Conservation (phyloP, 139 green algal species). For the Dunaliella sp. region DNA sequence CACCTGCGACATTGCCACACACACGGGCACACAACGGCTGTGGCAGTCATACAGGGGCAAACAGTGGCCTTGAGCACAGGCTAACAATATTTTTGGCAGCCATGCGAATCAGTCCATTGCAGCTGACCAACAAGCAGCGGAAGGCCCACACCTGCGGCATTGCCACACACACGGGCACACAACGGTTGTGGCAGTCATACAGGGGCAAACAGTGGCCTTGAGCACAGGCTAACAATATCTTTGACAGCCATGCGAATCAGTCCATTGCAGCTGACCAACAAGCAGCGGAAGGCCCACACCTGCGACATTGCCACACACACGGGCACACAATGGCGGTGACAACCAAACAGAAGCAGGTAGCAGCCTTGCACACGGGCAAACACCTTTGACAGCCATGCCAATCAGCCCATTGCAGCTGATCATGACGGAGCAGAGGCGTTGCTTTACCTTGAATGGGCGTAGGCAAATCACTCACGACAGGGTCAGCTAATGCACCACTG, state of each 20-base stretch:
- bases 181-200: too few relatives aligned
- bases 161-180: background rate
- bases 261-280: conserved; percentile 32
- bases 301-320: background rate
- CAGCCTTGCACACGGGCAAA: too few relatives aligned
- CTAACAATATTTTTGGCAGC: background rate
- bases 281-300: conserved; percentile 33
- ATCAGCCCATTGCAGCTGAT: conserved; percentile 27
- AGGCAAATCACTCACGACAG: too few relatives aligned
- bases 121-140: conserved; percentile 38
- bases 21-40: too few relatives aligned
- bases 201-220: too few relatives aligned
- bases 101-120: background rate
- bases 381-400: background rate
- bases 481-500: too few relatives aligned
- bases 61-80: too few relatives aligned
- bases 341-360: too few relatives aligned
- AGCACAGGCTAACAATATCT: background rate
- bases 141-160: conserved; percentile 28
- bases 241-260: background rate
- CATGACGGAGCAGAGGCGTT: conserved; percentile 20
- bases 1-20: too few relatives aligned
- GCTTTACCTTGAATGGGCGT: background rate
- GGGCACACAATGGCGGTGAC: too few relatives aligned
- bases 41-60: too few relatives aligned